Percentiles rank a stretch among this genome's conserved stretches.
Conservation (phyloP, 768 basidiomycete species). For the Tulasnella sp. region DNA sequence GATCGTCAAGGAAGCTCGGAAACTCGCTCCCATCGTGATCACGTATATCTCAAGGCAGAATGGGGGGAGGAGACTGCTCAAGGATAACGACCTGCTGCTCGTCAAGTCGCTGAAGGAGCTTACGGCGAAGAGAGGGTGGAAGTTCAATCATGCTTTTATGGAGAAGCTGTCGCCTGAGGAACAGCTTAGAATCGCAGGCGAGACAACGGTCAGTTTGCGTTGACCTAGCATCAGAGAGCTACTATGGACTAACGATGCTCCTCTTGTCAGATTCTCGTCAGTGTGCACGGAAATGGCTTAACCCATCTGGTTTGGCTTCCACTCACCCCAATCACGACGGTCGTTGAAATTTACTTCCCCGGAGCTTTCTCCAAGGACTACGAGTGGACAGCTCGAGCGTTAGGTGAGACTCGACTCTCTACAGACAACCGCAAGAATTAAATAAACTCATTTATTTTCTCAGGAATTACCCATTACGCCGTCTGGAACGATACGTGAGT, state of each 20-base stretch:
- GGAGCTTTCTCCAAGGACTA: constrained; percentile 78
- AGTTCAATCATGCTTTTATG: constrained; percentile 30
- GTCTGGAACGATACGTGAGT: constrained; percentile 39
- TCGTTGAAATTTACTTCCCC: constrained; percentile 78
- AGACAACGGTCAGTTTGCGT: constrained; percentile 25
- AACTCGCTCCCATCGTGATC: constrained; percentile 26
- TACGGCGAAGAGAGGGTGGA: constrained; percentile 27
- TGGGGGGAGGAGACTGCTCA: constrained; percentile 34
- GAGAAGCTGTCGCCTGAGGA: constrained; percentile 29
- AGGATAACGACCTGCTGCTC: constrained; percentile 25
- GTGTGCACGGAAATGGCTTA: constrained; percentile 71
- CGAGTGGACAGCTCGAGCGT: constrained; percentile 63
- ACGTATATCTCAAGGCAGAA: constrained; percentile 32
- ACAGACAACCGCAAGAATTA: constrained; percentile 22
- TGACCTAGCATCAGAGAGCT: not conserved
- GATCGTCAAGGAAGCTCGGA: constrained; percentile 6
- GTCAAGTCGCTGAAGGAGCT: constrained; percentile 25
- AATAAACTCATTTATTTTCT: not conserved
- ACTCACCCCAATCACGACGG: constrained; percentile 55
- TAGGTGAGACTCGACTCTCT: constrained; percentile 44
- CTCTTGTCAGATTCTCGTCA: constrained; percentile 44
- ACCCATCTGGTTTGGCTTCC: constrained; percentile 83
- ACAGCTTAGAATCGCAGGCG: constrained; percentile 28
- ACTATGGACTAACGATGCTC: not conserved
- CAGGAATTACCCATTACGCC: constrained; percentile 50